Percentiles rank a stretch among this genome's conserved stretches.
Conservation (phyloP, 2,329 filamentous ascomycete genomes). For the Hypoxylon sp. region DNA sequence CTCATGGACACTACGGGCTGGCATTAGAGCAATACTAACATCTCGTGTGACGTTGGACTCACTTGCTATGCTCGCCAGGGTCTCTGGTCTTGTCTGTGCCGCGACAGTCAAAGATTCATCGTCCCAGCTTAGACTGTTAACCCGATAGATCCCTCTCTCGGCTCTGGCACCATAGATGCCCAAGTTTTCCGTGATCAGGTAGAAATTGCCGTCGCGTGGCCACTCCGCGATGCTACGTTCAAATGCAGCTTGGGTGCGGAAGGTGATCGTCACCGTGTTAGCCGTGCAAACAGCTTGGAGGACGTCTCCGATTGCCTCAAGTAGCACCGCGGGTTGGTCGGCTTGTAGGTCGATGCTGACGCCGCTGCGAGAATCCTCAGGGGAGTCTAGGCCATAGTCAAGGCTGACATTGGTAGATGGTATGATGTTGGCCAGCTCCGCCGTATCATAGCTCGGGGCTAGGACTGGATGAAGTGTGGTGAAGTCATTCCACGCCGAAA, state of each 20-base stretch:
- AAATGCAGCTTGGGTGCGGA: conserved; percentile 44
- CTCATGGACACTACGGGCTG: conserved; percentile 31
- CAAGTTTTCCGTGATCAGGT: conserved; percentile 61
- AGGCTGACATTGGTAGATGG: conserved; percentile 42
- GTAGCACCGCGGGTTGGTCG: conserved; percentile 51
- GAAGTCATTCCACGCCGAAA: conserved; percentile 37
- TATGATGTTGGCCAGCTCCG: conserved; percentile 38
- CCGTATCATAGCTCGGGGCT: conserved; percentile 37
- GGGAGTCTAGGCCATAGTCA: conserved; percentile 37
- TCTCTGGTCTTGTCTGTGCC: conserved; percentile 53
- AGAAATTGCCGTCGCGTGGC: conserved; percentile 48
- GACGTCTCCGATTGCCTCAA: conserved; percentile 54
- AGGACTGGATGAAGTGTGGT: conserved; percentile 29
- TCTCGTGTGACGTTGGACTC: conserved; percentile 36
- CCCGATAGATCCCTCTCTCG: conserved; percentile 59
- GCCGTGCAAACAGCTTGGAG: conserved; percentile 52
- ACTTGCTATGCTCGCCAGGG: conserved; percentile 56
- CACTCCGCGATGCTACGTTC: conserved; percentile 42
- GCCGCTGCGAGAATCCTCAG: conserved; percentile 28
- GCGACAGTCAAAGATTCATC: conserved; percentile 51
- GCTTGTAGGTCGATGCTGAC: conserved; percentile 35
- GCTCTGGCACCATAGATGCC: conserved; percentile 59
- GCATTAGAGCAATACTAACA: conserved; percentile 14
- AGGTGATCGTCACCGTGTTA: conserved; percentile 51
- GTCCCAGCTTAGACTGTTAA: conserved; percentile 51